Evolutionary conservation across 2,329 filamentous ascomycete genomes (phyloP), one percentile per base, ranked within the genome.

Genomic region (Neonectria ditissima): DNA sequence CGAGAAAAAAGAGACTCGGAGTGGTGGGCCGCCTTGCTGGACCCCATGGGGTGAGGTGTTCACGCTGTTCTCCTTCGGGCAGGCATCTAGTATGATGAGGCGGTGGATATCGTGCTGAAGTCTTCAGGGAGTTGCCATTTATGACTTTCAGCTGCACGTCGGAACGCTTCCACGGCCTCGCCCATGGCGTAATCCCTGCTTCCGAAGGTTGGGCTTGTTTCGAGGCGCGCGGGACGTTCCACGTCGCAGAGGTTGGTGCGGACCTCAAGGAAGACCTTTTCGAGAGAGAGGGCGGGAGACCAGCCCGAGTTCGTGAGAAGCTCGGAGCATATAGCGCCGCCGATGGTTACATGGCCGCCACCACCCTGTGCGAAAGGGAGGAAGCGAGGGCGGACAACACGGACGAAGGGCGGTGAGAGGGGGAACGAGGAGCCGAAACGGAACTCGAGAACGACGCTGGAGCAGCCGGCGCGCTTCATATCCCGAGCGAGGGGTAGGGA

Each of bases 321-420:
- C 77, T 96, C 90, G 88, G 97, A 94, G 77, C 87, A 89, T 80
- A 97, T 87, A 1, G 94, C 92, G 1, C 94, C 94, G 24, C 94
- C 94, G 1, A 84, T 81, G 0, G 94, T 97, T 63, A 97, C 90
- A 75, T 97, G 92, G 0, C 94, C 94, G 24, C 94, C 94, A 20
- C 94, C 94, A 5, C 93, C 93, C 5, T 82, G 71, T 26, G 81
- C 75, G 73, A 95, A 95, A 2, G 87, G 83, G 20, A 95, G 76
- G 76, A 97, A 95, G 5, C 91, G 89, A 1, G 94, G 94, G 6
- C 91, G 88, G 56, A 97, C 86, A 16, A 97, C 89, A 7, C 94
- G 90, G 28, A 97, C 87, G 73, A 97, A 97, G 0, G 94, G 94
- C 3, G 94, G 94, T 1, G 87, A 85, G 73, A 91, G 87, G 0